phyloP scores from a whole-genome alignment of 2,329 filamentous ascomycete species.

The Colletotrichum coccodes region DNA sequence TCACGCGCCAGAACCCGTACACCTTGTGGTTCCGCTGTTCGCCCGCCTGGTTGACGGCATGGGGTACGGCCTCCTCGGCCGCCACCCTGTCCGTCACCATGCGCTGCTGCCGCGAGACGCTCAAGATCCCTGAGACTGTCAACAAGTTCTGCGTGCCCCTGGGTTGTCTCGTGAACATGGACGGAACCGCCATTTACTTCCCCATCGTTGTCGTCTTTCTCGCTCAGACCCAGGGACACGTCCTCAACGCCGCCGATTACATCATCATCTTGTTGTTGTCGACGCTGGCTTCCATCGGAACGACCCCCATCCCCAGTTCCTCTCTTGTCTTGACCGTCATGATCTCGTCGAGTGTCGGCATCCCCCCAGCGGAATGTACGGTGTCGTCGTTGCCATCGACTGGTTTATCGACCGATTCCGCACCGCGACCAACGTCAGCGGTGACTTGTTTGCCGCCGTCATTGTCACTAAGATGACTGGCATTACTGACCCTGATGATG shows the following conservation, averaged over 20 bases:
- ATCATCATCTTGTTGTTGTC: constrained; percentile 59
- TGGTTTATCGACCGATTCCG: constrained; percentile 68
- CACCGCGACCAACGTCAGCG: constrained; percentile 60
- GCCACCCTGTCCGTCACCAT: constrained; percentile 63
- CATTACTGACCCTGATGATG: constrained; percentile 39
- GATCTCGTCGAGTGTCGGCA: constrained; percentile 57
- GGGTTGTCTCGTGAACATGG: constrained; percentile 62
- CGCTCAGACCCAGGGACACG: constrained; percentile 59
- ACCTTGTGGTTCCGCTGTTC: constrained; percentile 57
- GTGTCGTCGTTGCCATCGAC: constrained; percentile 63
- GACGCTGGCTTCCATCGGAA: constrained; percentile 62
- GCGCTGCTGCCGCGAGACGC: constrained; percentile 48
- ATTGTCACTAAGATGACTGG: constrained; percentile 52
- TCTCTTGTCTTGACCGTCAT: constrained; percentile 62
- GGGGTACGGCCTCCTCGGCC: constrained; percentile 63
- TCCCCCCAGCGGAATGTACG: constrained; percentile 61
- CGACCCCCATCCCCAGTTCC: constrained; percentile 62
- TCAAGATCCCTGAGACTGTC: constrained; percentile 51
- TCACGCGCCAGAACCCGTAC: constrained; percentile 58
- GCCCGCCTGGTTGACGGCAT: constrained; percentile 63
- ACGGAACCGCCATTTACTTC: constrained; percentile 66
- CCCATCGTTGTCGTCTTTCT: constrained; percentile 63
- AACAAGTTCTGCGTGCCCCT: constrained; percentile 58
- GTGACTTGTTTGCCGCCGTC: constrained; percentile 57
- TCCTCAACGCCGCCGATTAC: constrained; percentile 55